Percentiles rank a stretch among this genome's conserved stretches.
phyloP scores from a whole-genome alignment of 306 rosid species.

The Trifolium fragiferum region DNA sequence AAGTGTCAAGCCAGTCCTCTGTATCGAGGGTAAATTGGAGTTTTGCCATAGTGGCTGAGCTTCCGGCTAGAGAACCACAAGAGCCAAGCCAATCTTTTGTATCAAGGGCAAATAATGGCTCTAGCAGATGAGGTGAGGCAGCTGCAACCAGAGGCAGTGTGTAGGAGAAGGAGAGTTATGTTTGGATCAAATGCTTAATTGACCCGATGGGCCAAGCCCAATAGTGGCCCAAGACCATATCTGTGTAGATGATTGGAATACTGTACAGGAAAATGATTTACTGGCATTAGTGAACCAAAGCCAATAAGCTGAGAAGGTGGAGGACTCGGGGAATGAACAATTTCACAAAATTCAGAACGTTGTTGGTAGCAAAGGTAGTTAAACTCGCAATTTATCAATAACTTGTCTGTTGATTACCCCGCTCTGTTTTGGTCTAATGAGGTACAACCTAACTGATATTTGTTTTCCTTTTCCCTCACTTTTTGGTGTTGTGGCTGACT shows the following conservation, averaged over 20 bases:
- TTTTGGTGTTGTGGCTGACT: background rate
- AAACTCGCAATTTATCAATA: too few relatives aligned
- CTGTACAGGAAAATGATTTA: too few relatives aligned
- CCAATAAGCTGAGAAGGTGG: too few relatives aligned
- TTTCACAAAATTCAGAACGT: too few relatives aligned
- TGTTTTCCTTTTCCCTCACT: constrained; percentile 4
- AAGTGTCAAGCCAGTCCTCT: background rate
- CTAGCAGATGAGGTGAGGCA: background rate
- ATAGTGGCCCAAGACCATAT: background rate
- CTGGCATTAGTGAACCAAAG: too few relatives aligned
- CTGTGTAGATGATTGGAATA: background rate
- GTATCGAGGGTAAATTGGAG: background rate
- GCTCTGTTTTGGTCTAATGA: background rate
- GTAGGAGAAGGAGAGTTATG: background rate
- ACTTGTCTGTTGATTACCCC: too few relatives aligned
- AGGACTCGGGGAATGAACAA: too few relatives aligned
- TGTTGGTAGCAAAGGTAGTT: too few relatives aligned
- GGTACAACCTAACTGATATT: background rate
- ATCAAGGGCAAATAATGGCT: too few relatives aligned
- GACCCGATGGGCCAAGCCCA: background rate
- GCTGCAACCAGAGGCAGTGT: background rate
- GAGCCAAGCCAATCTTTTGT: background rate
- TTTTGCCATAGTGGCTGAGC: background rate
- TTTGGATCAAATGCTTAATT: background rate
- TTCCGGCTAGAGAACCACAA: background rate